Percentiles rank a stretch among this genome's conserved stretches.
Conservation (phyloP, 371 early-diverging fungal genomes). For the Nematocida sp. region DNA sequence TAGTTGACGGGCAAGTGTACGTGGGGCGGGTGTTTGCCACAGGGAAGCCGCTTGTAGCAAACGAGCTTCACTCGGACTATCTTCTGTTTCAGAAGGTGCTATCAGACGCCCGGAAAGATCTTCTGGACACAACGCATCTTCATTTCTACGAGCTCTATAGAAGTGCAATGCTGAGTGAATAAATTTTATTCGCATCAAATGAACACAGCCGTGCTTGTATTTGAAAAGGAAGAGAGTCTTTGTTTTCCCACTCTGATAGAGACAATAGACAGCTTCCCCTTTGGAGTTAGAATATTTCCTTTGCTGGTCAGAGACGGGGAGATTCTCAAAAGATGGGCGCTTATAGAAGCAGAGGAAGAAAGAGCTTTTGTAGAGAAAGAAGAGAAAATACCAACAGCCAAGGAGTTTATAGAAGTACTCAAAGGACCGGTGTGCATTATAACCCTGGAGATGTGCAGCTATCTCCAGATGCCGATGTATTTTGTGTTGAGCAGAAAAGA, state of each 20-base stretch:
- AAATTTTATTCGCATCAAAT: neutral
- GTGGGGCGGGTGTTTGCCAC: conserved; percentile 21
- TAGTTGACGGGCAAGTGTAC: neutral
- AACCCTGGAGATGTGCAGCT: conserved; percentile 15
- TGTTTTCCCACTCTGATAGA: conserved; percentile 2
- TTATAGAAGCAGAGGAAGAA: conserved; percentile 3
- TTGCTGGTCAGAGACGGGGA: conserved; percentile 17
- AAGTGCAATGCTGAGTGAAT: conserved; percentile 42
- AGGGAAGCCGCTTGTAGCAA: conserved; percentile 48
- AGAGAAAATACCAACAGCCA: conserved; percentile 1
- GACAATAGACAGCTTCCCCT: neutral
- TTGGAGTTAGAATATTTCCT: conserved; percentile 27
- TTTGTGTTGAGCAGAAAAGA: too few species aligned
- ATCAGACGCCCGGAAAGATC: conserved; percentile 39
- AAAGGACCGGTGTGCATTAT: conserved; percentile 18
- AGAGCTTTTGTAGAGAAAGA: conserved; percentile 22
- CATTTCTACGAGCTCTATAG: conserved; percentile 64
- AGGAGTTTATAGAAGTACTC: conserved; percentile 3
- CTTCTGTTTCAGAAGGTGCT: conserved; percentile 54
- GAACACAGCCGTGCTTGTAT: conserved; percentile 33
- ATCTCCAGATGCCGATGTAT: too few species aligned
- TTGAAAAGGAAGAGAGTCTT: neutral
- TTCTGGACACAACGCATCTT: conserved; percentile 57
- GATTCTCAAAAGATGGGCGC: conserved; percentile 34
- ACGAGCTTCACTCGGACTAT: conserved; percentile 57